Percentiles rank a stretch among this genome's conserved stretches.
Evolutionary conservation across 352 stramenopile genomes (phyloP).

Genomic region (Globisporangium ultimum): DNA sequence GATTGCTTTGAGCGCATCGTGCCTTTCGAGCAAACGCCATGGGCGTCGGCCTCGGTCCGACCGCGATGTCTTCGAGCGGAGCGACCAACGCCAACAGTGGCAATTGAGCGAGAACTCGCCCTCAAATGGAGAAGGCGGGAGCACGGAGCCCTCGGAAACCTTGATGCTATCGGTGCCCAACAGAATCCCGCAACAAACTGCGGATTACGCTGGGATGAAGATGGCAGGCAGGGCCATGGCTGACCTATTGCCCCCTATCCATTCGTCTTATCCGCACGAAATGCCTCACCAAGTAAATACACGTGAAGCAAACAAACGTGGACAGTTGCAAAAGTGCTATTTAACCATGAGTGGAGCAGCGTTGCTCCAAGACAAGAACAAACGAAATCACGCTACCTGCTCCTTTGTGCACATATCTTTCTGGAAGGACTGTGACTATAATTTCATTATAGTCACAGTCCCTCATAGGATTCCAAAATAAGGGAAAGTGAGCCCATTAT

Average conservation of each 20-base stretch:
- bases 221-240: too few relatives aligned
- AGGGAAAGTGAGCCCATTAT: conserved; percentile 6
- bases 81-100: conserved; percentile 9
- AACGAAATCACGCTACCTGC: too few relatives aligned
- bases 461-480: not conserved
- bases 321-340: too few relatives aligned
- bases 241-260: too few relatives aligned
- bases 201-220: conserved; percentile 56
- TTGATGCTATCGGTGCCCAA: conserved; percentile 74
- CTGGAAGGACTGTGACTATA: too few relatives aligned
- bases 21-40: conserved; percentile 11
- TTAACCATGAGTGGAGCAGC: too few relatives aligned
- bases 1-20: conserved; percentile 55
- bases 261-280: too few relatives aligned
- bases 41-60: conserved; percentile 1
- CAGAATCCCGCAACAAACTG: conserved; percentile 77
- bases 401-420: too few relatives aligned
- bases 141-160: conserved; percentile 75
- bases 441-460: not conserved
- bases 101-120: conserved; percentile 25
- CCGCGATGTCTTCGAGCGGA: not conserved
- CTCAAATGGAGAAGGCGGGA: conserved; percentile 35
- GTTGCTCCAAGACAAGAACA: too few relatives aligned
- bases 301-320: too few relatives aligned
- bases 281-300: too few relatives aligned